phyloP scores from a whole-genome alignment of 257 asterid species.

The Rubia yunnanensis region DNA sequence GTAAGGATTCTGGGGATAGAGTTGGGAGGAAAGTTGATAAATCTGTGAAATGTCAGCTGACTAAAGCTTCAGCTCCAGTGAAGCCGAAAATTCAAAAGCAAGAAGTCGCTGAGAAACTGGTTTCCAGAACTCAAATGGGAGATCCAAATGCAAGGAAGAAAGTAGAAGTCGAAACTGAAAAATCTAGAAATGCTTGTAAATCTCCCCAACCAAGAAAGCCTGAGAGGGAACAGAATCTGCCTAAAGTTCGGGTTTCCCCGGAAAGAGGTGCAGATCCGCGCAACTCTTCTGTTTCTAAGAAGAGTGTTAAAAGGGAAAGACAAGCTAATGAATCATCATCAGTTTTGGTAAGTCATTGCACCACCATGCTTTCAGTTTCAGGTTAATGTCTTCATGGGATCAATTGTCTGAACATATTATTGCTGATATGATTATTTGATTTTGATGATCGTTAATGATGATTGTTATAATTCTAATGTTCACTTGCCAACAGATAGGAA shows the following conservation, averaged over 20 bases:
- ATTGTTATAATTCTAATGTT: not conserved
- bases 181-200: constrained; percentile 18
- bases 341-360: constrained; percentile 29
- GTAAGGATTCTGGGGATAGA: constrained; percentile 14
- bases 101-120: constrained; percentile 21
- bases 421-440: not conserved
- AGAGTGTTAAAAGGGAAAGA: constrained; percentile 32
- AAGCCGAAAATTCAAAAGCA: constrained; percentile 30
- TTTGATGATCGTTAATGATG: not conserved
- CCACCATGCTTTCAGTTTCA: not conserved
- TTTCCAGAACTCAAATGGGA: constrained; percentile 11
- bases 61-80: constrained; percentile 20
- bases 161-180: constrained; percentile 12
- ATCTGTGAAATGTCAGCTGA: no score
- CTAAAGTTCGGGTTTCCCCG: constrained; percentile 20
- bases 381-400: no score
- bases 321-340: constrained; percentile 19
- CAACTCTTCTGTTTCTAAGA: constrained; percentile 19
- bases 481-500: constrained; percentile 31
- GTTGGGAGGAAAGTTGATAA: constrained; percentile 11
- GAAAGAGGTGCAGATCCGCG: constrained; percentile 21
- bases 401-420: not conserved
- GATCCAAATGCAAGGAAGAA: constrained; percentile 23
- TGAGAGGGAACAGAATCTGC: constrained; percentile 23
- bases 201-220: constrained; percentile 19